Evolutionary conservation across 1,284 basidiomycete genomes (phyloP), one percentile per base, ranked within the genome.

Genomic region (Cryptococcus amylolentus): DNA sequence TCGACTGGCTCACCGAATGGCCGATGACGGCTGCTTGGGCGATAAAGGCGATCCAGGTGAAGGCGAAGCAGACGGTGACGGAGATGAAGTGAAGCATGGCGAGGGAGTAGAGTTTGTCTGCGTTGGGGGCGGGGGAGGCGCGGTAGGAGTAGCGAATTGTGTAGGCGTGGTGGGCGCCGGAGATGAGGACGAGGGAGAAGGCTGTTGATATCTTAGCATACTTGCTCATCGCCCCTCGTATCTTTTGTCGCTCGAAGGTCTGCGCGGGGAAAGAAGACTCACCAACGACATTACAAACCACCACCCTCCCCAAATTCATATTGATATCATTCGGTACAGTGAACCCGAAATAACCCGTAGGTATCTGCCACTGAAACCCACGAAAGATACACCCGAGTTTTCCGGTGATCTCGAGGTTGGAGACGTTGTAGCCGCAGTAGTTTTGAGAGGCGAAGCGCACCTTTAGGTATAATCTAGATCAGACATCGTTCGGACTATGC

Each of bases 351-450:
- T 69, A 72, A 26, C 64, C 54, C 14, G 13, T 26, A 2, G 68
- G 68, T 23, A 72, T 60, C 43, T 69, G 66, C 41, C 58, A 72
- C 51, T 69, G 62, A 44, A 54, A 72, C 20, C 68, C 70, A 20
- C 69, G 59, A 45, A 57, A 61, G 27, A 68, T 65, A 55, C 70
- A 72, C 5, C 70, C 70, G 14, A 68, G 48, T 45, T 68, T 64
- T 41, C 51, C 49, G 8, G 64, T 65, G 52, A 68, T 63, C 18
- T 65, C 61, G 14, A 70, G 58, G 40, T 70, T 67, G 28, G 64
- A 54, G n/a, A 69, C 66, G 55, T 70, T 70, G 55, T 69, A 72
- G 5, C 70, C 70, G 55, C 70, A 72, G 52, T 67, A 71, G 46
- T 71, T 57, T 39, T 65, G 64, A 13, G 62, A 52, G 2, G 57